phyloP scores from a whole-genome alignment of 2,329 filamentous ascomycete genomes.

The Ophiostoma ips region DNA sequence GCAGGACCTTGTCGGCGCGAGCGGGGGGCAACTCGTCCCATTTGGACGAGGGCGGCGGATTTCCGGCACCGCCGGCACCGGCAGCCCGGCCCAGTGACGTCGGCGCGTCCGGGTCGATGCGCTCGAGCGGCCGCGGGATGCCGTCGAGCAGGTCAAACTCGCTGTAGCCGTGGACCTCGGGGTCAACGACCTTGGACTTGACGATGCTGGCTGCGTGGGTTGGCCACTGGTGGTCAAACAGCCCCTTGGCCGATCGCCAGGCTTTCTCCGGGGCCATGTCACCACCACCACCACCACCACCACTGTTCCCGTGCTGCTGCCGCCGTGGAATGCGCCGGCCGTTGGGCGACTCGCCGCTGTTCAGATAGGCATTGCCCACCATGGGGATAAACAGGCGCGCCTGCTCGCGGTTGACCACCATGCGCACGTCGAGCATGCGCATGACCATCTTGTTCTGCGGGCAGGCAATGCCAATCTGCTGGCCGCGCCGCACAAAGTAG shows the following conservation, averaged over 20 bases:
- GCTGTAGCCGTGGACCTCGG: background rate
- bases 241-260: background rate
- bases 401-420: slow-evolving; percentile 13
- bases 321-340: background rate
- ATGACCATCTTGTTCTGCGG: slow-evolving; percentile 60
- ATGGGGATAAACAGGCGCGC: background rate
- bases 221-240: background rate
- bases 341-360: background rate
- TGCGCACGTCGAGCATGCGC: slow-evolving; percentile 59
- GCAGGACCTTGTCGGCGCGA: background rate
- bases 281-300: no score
- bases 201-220: background rate
- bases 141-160: background rate
- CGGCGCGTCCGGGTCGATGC: background rate
- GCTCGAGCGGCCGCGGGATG: background rate
- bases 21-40: background rate
- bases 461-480: slow-evolving; percentile 57
- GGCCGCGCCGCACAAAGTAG: slow-evolving; percentile 64
- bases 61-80: background rate
- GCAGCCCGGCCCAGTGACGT: no score
- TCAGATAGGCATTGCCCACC: background rate
- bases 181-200: background rate
- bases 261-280: no score
- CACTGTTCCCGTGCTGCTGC: background rate
- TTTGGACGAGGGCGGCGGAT: background rate